Conservation (phyloP, 345 rosid species). For the Moricandia arvensis region DNA sequence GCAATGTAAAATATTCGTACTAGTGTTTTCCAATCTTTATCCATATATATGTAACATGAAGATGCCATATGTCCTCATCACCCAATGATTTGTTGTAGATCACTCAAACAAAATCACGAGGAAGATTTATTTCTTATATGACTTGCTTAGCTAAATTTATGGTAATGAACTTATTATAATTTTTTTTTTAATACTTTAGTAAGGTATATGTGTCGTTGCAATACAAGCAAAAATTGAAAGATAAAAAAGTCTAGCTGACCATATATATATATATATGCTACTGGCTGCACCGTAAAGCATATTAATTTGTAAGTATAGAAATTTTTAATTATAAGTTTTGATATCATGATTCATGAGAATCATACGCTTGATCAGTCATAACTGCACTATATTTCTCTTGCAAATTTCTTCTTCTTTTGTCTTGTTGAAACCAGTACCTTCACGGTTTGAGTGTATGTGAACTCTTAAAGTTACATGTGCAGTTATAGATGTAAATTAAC, state of each 20-base stretch:
- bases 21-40: slow-evolving; percentile 17
- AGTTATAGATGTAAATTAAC: neutral
- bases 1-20: slow-evolving; percentile 20
- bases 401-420: too few species aligned
- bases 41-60: slow-evolving; percentile 11
- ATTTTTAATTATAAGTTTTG: neutral
- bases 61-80: slow-evolving; percentile 21
- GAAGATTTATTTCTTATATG: neutral
- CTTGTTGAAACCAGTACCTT: too few species aligned
- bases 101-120: neutral
- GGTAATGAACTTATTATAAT: neutral
- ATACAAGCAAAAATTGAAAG: neutral
- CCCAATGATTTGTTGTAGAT: slow-evolving; percentile 16
- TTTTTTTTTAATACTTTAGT: neutral
- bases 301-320: neutral
- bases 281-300: neutral
- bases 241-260: neutral
- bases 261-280: neutral
- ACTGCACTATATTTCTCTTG: neutral
- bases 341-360: slow-evolving; percentile 7
- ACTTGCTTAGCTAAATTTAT: neutral
- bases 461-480: neutral
- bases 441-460: neutral
- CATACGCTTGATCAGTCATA: neutral
- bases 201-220: neutral